Conservation (phyloP, 345 rosid genomes). For the Populus davidiana region DNA sequence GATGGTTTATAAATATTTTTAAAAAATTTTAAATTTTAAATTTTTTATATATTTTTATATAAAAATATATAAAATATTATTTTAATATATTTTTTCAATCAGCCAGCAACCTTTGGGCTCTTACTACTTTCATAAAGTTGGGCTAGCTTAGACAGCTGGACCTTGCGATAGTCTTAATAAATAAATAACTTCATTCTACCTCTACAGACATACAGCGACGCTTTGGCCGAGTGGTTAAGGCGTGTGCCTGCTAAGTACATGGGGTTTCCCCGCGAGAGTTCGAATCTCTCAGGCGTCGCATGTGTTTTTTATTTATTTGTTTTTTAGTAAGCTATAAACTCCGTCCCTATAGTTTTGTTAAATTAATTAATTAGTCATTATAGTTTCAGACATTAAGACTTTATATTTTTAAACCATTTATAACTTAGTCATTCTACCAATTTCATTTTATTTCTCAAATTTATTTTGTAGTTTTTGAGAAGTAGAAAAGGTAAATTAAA, state of each 20-base stretch:
- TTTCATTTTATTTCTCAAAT: too few relatives aligned
- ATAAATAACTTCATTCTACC: fast-evolving
- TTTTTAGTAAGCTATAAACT: not conserved
- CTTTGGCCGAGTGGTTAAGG: slow-evolving; percentile 95
- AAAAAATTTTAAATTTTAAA: too few relatives aligned
- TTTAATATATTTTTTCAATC: not conserved
- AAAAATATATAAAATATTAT: too few relatives aligned
- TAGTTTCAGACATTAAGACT: too few relatives aligned
- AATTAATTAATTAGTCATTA: too few relatives aligned
- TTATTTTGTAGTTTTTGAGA: too few relatives aligned
- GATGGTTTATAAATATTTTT: too few relatives aligned
- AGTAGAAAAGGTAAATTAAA: too few relatives aligned
- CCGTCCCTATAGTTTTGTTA: too few relatives aligned
- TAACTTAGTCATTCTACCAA: too few relatives aligned
- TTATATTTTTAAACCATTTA: too few relatives aligned
- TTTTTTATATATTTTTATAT: too few relatives aligned
- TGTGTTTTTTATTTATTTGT: fast-evolving
- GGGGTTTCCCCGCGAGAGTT: slow-evolving; percentile 86
- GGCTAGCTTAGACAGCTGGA: fast-evolving
- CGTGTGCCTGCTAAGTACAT: slow-evolving; percentile 86
- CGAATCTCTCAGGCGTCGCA: slow-evolving; percentile 72
- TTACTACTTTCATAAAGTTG: not conserved
- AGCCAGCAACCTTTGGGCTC: not conserved
- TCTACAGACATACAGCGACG: not conserved
- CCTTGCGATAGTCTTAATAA: fast-evolving